phyloP scores from a whole-genome alignment of 1,284 basidiomycete species.

The Malassezia yamatoensis region DNA sequence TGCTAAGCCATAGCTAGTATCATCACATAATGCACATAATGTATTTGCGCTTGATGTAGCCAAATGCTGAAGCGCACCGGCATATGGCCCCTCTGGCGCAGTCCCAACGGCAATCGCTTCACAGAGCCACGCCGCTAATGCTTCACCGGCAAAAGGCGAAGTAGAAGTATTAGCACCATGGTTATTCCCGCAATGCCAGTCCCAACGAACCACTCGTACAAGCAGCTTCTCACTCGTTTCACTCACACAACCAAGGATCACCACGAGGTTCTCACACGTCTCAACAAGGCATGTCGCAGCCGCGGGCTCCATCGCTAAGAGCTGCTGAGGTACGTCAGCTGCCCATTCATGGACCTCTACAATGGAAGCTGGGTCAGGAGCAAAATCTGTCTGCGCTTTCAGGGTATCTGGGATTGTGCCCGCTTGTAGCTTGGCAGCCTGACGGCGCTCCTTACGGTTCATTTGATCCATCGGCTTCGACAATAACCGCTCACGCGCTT shows the following conservation, averaged over 20 bases:
- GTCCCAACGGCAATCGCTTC: conserved; percentile 22
- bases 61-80: conserved; percentile 17
- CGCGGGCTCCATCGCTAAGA: conserved; percentile 22
- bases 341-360: conserved; percentile 15
- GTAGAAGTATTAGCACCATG: conserved; percentile 10
- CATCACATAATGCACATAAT: conserved; percentile 28
- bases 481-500: conserved; percentile 23
- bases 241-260: conserved; percentile 25
- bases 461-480: conserved; percentile 40
- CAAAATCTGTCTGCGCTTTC: conserved; percentile 17
- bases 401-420: conserved; percentile 24
- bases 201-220: conserved; percentile 22
- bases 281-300: conserved; percentile 29
- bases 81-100: not conserved
- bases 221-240: conserved; percentile 30
- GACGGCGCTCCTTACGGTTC: conserved; percentile 45
- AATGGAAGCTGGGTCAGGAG: conserved; percentile 14
- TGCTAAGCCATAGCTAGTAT: conserved; percentile 13
- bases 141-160: conserved; percentile 18
- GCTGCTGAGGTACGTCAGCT: conserved; percentile 7
- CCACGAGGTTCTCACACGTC: conserved; percentile 31
- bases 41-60: conserved; percentile 27
- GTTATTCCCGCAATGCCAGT: conserved; percentile 21
- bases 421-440: conserved; percentile 33
- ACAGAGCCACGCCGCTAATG: conserved; percentile 25